These are phyloP conservation scores for Hypomyces rosellus DNA, from an alignment of 2,329 filamentous ascomycete species.

Conservation along the genomic window DNA sequence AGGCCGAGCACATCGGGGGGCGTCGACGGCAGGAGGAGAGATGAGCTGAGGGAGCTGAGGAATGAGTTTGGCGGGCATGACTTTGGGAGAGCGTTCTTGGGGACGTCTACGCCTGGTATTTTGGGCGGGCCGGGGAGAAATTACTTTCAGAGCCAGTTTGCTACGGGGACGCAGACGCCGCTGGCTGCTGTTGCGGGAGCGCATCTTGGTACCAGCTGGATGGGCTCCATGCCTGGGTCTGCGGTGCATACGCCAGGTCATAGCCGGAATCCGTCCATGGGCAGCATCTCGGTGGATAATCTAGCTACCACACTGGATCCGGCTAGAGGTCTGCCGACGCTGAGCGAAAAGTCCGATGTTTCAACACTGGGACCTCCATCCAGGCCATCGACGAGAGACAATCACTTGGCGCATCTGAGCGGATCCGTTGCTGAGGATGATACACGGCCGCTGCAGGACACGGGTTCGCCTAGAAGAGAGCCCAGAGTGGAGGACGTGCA, in stretches of 20 bases:
- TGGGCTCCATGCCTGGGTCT: constrained; percentile 19
- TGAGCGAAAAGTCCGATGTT: constrained; percentile 56
- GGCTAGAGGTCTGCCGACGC: constrained; percentile 30
- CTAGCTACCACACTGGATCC: constrained; percentile 27
- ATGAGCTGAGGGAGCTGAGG: constrained; percentile 26
- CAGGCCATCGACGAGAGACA: constrained; percentile 52
- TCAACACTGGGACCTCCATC: constrained; percentile 56
- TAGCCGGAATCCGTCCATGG: constrained; percentile 40
- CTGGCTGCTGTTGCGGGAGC: constrained; percentile 73
- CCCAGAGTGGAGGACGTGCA: constrained; percentile 81
- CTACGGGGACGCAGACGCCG: constrained; percentile 71
- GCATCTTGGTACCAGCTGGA: constrained; percentile 33
- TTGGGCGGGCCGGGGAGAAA: constrained; percentile 70
- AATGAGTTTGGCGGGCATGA: constrained; percentile 34
- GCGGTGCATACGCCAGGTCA: constrained; percentile 26
- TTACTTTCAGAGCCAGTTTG: constrained; percentile 76
- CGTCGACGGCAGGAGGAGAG: constrained; percentile 9
- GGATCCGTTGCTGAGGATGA: constrained; percentile 31
- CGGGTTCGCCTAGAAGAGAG: constrained; percentile 49
- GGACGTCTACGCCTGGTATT: constrained; percentile 54
- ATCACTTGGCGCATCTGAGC: constrained; percentile 26
- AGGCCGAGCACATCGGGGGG: constrained; percentile 9
- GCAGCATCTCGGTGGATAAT: constrained; percentile 40
- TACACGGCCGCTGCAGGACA: background rate
- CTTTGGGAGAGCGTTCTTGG: constrained; percentile 51